Conservation (phyloP, 1,139 yeast genomes). For the Yamadazyma triangularis region DNA sequence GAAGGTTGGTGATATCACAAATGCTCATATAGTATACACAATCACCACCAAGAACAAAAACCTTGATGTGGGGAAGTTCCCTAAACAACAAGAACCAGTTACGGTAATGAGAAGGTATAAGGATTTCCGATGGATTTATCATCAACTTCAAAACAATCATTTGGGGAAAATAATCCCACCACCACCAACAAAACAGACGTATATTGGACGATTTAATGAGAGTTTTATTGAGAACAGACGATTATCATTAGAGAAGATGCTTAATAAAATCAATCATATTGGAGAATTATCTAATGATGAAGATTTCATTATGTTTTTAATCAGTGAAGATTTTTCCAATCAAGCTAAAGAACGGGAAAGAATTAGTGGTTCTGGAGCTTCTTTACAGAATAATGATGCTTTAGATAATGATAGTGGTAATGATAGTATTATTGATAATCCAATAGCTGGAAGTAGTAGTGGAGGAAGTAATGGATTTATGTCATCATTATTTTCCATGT, state of each 20-base stretch:
- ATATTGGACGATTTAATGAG: slow-evolving; percentile 80
- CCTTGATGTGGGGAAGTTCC: slow-evolving; percentile 16
- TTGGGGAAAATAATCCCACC: slow-evolving; percentile 94
- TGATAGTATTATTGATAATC: slow-evolving; percentile 18
- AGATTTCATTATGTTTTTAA: slow-evolving; percentile 75
- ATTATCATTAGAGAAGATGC: slow-evolving; percentile 84
- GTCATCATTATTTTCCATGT: slow-evolving; percentile 56
- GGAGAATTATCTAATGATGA: slow-evolving; percentile 60
- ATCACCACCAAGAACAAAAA: slow-evolving; percentile 55
- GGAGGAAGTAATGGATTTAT: slow-evolving; percentile 50
- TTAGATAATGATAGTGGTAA: slow-evolving; percentile 25
- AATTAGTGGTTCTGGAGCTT: slow-evolving; percentile 50
- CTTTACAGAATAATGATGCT: slow-evolving; percentile 38
- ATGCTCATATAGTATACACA: slow-evolving; percentile 84
- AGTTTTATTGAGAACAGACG: slow-evolving; percentile 86
- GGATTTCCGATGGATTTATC: slow-evolving; percentile 85
- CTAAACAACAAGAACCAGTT: slow-evolving; percentile 24
- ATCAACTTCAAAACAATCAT: slow-evolving; percentile 79
- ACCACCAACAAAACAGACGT: slow-evolving; percentile 91
- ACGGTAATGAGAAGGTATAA: slow-evolving; percentile 73
- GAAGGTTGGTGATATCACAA: slow-evolving; percentile 86
- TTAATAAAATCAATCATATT: slow-evolving; percentile 58
- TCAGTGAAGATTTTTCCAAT: slow-evolving; percentile 62
- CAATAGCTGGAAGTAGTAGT: no score
- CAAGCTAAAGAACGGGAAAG: slow-evolving; percentile 65